A percentile compares a stretch with the other conserved stretches of the same genome.
phyloP scores from a whole-genome alignment of 306 rosid species.

The Rosa multiflora region DNA sequence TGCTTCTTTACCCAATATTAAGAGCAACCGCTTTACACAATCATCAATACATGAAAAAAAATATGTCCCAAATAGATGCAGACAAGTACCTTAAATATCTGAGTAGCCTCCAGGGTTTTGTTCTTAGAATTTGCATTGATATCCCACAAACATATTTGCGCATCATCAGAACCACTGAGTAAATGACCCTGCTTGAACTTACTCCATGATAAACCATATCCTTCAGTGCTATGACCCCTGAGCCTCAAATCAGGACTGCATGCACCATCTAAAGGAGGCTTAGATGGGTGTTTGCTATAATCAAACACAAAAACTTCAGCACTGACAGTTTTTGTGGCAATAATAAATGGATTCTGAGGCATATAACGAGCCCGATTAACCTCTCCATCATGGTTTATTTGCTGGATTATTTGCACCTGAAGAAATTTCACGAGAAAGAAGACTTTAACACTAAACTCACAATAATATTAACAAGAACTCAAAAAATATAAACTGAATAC shows the following conservation, averaged over 20 bases:
- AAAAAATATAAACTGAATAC: neutral
- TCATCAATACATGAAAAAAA: neutral
- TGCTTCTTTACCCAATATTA: neutral
- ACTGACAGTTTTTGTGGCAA: slow-evolving; percentile 89
- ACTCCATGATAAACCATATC: slow-evolving; percentile 97
- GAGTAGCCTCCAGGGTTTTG: slow-evolving; percentile 73
- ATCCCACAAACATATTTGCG: slow-evolving; percentile 99
- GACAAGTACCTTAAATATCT: slow-evolving; percentile 72
- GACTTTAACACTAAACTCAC: neutral
- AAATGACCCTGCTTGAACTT: slow-evolving; percentile 89
- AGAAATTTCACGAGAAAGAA: neutral
- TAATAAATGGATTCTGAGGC: slow-evolving; percentile 87
- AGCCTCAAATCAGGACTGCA: slow-evolving; percentile 93
- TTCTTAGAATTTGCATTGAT: slow-evolving; percentile 75
- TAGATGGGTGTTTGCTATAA: slow-evolving; percentile 94
- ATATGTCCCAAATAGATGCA: neutral
- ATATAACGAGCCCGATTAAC: slow-evolving; percentile 93
- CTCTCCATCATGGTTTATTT: slow-evolving; percentile 96
- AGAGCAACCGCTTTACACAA: neutral
- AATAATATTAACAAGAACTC: neutral
- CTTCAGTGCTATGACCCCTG: slow-evolving; percentile 93
- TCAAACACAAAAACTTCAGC: slow-evolving; percentile 96
- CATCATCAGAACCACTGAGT: slow-evolving; percentile 98
- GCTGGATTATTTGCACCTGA: slow-evolving; percentile 94
- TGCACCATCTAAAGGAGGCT: slow-evolving; percentile 92